Conservation (phyloP, 257 asterid genomes). For the Solanum corneliomulleri region DNA sequence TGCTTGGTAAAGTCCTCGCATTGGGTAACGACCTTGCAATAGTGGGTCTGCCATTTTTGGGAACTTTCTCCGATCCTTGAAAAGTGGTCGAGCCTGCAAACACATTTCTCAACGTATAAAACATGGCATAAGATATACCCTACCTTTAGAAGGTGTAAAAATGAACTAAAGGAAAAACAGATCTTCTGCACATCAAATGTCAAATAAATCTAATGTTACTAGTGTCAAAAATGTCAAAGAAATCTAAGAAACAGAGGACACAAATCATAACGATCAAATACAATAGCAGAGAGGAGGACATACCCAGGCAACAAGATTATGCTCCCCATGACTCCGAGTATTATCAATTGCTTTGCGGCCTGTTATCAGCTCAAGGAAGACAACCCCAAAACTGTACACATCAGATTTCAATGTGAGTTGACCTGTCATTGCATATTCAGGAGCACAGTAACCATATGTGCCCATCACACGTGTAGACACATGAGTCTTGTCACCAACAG, state of each 20-base stretch:
- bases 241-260: background rate
- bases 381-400: slow-evolving; percentile 85
- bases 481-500: slow-evolving; percentile 87
- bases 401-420: slow-evolving; percentile 82
- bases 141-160: background rate
- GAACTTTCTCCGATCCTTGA: slow-evolving; percentile 76
- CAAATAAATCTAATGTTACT: background rate
- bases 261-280: background rate
- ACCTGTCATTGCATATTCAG: slow-evolving; percentile 95
- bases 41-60: slow-evolving; percentile 91
- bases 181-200: background rate
- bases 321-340: slow-evolving; percentile 50
- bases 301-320: slow-evolving; percentile 92
- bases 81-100: slow-evolving; percentile 78
- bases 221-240: background rate
- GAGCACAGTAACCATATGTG: slow-evolving; percentile 93
- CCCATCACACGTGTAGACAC: slow-evolving; percentile 97
- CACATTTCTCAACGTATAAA: background rate
- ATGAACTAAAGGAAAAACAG: background rate
- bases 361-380: slow-evolving; percentile 77
- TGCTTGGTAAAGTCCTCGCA: slow-evolving; percentile 84
- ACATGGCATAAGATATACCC: background rate
- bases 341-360: slow-evolving; percentile 88
- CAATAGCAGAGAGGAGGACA: background rate
- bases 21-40: slow-evolving; percentile 74